phyloP scores from a whole-genome alignment of 495 filamentous ascomycete species.

The Ascodesmis nigricans region DNA sequence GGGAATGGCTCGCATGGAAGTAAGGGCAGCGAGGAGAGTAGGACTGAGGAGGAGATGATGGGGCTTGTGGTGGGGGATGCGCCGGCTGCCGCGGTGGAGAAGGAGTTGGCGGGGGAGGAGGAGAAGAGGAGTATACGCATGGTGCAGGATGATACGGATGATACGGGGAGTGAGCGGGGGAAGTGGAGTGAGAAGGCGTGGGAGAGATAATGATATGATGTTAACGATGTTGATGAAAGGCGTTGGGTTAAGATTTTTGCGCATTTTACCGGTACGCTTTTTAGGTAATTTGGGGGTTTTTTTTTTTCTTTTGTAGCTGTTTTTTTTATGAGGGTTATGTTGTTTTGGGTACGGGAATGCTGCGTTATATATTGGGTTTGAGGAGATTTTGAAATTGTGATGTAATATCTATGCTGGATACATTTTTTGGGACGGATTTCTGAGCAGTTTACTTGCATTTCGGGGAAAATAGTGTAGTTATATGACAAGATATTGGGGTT shows the following conservation, averaged over 20 bases:
- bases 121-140: conserved; percentile 7
- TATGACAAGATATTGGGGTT: background rate
- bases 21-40: conserved; percentile 1
- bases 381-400: too few species aligned
- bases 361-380: too few species aligned
- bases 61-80: conserved; percentile 55
- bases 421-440: background rate
- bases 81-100: conserved; percentile 3
- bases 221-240: background rate
- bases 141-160: conserved; percentile 9
- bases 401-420: background rate
- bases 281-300: background rate
- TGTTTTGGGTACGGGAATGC: too few species aligned
- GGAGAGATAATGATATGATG: conserved; percentile 8
- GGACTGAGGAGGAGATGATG: conserved; percentile 69
- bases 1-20: background rate
- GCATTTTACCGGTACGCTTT: background rate
- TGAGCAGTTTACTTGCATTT: background rate
- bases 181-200: conserved; percentile 3
- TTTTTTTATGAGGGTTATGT: background rate
- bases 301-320: background rate
- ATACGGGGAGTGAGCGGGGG: conserved; percentile 11
- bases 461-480: background rate
- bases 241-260: background rate
- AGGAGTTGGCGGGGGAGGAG: conserved; percentile 4